These are phyloP conservation scores for Globisporangium okanoganense DNA, from an alignment of 352 stramenopile species.

Conservation along the genomic window DNA sequence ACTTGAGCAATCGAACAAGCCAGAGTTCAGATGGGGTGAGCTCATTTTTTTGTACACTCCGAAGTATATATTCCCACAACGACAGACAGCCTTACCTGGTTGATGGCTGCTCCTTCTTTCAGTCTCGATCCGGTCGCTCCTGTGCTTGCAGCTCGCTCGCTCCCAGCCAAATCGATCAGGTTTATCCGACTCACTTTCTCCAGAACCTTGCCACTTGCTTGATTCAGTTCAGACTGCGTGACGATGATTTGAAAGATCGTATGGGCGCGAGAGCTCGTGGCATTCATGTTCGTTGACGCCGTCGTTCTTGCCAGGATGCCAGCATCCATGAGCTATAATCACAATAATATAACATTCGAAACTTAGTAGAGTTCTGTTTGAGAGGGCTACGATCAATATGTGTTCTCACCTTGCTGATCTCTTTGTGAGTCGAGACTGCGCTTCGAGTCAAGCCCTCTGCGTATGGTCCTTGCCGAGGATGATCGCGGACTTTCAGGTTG, in stretches of 20 bases:
- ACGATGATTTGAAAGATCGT: conserved; percentile 87
- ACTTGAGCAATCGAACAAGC: conserved; percentile 32
- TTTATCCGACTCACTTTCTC: conserved; percentile 87
- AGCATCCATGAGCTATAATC: conserved; percentile 71
- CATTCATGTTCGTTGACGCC: conserved; percentile 86
- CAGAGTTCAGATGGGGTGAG: too few relatives aligned
- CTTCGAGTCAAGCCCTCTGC: conserved; percentile 75
- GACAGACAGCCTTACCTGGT: conserved; percentile 82
- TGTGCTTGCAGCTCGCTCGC: conserved; percentile 86
- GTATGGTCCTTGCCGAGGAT: conserved; percentile 82
- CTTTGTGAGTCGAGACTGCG: conserved; percentile 74
- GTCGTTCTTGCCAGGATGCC: conserved; percentile 80
- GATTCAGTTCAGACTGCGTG: conserved; percentile 73
- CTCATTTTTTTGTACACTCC: too few relatives aligned
- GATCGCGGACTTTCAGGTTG: conserved; percentile 87
- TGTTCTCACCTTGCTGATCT: conserved; percentile 57
- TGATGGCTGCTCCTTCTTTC: conserved; percentile 94
- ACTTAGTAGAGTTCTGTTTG: background rate
- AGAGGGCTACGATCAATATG: background rate
- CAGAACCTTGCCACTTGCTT: conserved; percentile 65
- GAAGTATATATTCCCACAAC: too few relatives aligned
- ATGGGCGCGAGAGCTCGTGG: conserved; percentile 76
- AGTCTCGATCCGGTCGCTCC: conserved; percentile 81
- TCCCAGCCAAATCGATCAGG: conserved; percentile 91
- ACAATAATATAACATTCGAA: background rate